Conservation (phyloP, 1,284 basidiomycete genomes). For the Coniferiporia weirii region DNA sequence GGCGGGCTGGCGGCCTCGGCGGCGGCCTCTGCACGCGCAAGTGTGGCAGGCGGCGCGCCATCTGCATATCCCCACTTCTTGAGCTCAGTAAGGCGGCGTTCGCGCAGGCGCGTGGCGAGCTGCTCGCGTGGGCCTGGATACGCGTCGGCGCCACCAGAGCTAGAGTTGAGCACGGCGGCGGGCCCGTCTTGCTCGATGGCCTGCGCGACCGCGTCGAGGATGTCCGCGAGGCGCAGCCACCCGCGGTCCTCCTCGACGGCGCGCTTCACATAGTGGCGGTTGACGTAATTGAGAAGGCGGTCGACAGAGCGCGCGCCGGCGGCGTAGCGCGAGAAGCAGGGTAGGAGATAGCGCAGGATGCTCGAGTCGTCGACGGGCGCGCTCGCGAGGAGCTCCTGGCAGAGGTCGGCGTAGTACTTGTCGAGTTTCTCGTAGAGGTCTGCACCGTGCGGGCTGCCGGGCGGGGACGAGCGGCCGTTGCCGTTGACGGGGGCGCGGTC, state of each 20-base stretch:
- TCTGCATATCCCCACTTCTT: constrained; percentile 64
- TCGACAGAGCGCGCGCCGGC: constrained; percentile 60
- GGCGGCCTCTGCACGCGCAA: constrained; percentile 55
- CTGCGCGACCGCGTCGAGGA: constrained; percentile 57
- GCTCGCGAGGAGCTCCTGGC: constrained; percentile 56
- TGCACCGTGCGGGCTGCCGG: constrained; percentile 41
- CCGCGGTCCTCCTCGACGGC: constrained; percentile 71
- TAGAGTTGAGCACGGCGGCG: not conserved
- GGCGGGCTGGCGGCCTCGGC: constrained; percentile 66
- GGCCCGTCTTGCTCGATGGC: constrained; percentile 33
- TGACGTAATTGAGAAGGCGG: constrained; percentile 71
- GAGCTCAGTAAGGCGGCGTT: constrained; percentile 54
- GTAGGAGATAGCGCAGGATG: constrained; percentile 63
- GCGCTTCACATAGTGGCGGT: constrained; percentile 72
- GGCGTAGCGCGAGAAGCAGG: constrained; percentile 62
- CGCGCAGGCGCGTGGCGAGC: constrained; percentile 50
- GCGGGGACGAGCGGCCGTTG: constrained; percentile 10
- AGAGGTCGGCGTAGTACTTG: constrained; percentile 53
- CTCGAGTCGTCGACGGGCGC: constrained; percentile 48
- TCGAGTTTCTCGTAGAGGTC: constrained; percentile 71
- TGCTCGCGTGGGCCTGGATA: constrained; percentile 47
- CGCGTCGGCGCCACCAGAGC: not conserved
- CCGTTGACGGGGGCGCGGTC: not conserved
- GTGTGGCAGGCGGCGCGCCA: constrained; percentile 41
- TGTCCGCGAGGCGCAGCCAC: constrained; percentile 64